phyloP scores from a whole-genome alignment of 345 rosid species.

The Brassica carinata region DNA sequence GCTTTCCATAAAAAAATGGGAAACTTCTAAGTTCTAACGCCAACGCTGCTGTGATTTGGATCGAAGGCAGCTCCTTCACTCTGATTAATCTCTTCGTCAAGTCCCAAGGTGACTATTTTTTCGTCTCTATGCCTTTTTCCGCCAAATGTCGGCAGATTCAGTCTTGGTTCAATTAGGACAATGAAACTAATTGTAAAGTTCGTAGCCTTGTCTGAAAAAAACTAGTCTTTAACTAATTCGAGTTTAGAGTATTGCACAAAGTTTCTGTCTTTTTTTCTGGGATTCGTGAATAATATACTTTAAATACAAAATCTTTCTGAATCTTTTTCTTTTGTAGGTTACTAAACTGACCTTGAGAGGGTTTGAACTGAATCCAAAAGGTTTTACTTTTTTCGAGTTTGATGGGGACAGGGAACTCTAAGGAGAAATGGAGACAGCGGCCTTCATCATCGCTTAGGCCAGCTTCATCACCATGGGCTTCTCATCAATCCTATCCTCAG shows the following conservation, averaged over 20 bases:
- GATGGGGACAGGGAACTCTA: slow-evolving; percentile 76
- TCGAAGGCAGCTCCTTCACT: slow-evolving; percentile 25
- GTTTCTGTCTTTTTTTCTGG: background rate
- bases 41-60: slow-evolving; percentile 3
- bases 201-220: slow-evolving; percentile 14
- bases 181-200: background rate
- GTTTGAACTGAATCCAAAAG: background rate
- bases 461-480: slow-evolving; percentile 46
- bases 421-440: slow-evolving; percentile 48
- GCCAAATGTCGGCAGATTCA: slow-evolving; percentile 28
- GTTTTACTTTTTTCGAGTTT: background rate
- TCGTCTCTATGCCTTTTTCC: background rate
- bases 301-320: slow-evolving; percentile 6
- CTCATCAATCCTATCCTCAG: slow-evolving; percentile 43
- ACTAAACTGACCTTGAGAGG: background rate
- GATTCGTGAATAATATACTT: background rate
- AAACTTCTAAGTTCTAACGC: no score
- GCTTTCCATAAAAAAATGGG: slow-evolving; percentile 27
- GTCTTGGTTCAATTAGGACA: background rate
- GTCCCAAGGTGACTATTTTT: background rate
- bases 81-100: slow-evolving; percentile 5
- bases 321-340: slow-evolving; percentile 5
- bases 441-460: slow-evolving; percentile 38
- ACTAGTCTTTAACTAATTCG: background rate
- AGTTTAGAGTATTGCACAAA: slow-evolving; percentile 11